Percentiles rank a stretch among this genome's conserved stretches.
phyloP scores from a whole-genome alignment of 768 basidiomycete genomes.

The Cystobasidium onofrii region DNA sequence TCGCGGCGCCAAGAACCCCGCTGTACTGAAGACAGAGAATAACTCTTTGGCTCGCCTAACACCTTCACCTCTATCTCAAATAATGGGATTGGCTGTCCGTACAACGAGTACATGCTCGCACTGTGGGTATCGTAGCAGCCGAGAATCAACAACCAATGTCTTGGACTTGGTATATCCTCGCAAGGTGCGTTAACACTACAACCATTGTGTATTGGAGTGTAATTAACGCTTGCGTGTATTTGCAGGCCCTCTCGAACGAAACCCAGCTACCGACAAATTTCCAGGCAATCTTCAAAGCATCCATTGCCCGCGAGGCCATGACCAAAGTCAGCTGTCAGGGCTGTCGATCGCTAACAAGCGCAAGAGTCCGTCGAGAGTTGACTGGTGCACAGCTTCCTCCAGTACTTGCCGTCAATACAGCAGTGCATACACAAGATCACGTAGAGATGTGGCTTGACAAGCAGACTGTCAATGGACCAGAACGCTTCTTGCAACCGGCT shows the following conservation, averaged over 20 bases:
- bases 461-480: slow-evolving; percentile 41
- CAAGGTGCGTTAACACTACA: slow-evolving; percentile 52
- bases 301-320: slow-evolving; percentile 68
- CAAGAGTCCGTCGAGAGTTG: slow-evolving; percentile 63
- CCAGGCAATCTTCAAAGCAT: slow-evolving; percentile 60
- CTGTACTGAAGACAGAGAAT: slow-evolving; percentile 39
- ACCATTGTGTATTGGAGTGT: background rate
- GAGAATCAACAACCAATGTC: slow-evolving; percentile 71
- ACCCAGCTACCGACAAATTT: slow-evolving; percentile 53
- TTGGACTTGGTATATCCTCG: slow-evolving; percentile 80
- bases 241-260: slow-evolving; percentile 44
- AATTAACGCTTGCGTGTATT: background rate
- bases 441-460: slow-evolving; percentile 67
- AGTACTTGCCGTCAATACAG: slow-evolving; percentile 75
- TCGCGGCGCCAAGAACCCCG: slow-evolving; percentile 51
- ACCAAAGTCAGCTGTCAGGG: slow-evolving; percentile 78
- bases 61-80: slow-evolving; percentile 71
- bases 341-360: slow-evolving; percentile 69
- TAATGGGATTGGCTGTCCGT: slow-evolving; percentile 70
- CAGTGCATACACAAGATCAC: slow-evolving; percentile 66
- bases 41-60: slow-evolving; percentile 43
- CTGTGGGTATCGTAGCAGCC: slow-evolving; percentile 64
- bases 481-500: slow-evolving; percentile 55
- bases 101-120: slow-evolving; percentile 65
- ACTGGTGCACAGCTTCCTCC: slow-evolving; percentile 57